Base-by-base conservation (phyloP, 768 basidiomycete species). In the Leucocoprinus leucothites region DNA sequence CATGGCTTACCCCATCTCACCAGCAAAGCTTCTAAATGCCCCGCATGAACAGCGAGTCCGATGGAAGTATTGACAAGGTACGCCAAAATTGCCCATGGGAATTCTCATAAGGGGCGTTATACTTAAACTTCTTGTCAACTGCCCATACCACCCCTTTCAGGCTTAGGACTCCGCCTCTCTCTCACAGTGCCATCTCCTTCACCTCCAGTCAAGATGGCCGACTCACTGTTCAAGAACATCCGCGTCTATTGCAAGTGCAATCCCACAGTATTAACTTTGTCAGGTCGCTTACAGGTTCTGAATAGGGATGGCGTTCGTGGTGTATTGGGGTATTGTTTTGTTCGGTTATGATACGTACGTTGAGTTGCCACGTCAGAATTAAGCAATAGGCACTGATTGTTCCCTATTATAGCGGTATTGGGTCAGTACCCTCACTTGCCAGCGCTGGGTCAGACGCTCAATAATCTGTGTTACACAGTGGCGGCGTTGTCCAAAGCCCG, bases 281-380 rank as follows among this genome's bases (percentile, higher is more conserved):
- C 41, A 46, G 9, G 19, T 35, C 9, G 53, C 18, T 52, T 48
- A 56, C 36, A 35, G 40, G 28, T 47, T 9, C 48, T 48, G 36
- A 7, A 38, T 58, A 89, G 87, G 85, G 80, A 69, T 89, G 61
- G 87, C 87, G 1, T 85, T 89, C 64, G 71, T 86, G 57, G 84
- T 77, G 0, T 90, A 89, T 67, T 87, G 85, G 84, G 89, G 89
- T 0, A 89, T 89, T 57, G 71, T 91, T n/a, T 73, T 91, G 16
- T 92, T 92, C 64, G 90, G 90, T 62, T 91, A 90, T 62, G 88
- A 89, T 65, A 84, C 85, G 82, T 85, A 63, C 55, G 81, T 75
- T n/a, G 38, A 36, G 18, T 43, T 51, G 8, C 46, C 41, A 40
- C 24, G 50, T 46, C 31, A 26, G 34, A 28, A 40, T 43, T 36